These are phyloP conservation scores for Tricholoma hemisulphureum DNA, from an alignment of 768 basidiomycete species.

Conservation along the genomic window DNA sequence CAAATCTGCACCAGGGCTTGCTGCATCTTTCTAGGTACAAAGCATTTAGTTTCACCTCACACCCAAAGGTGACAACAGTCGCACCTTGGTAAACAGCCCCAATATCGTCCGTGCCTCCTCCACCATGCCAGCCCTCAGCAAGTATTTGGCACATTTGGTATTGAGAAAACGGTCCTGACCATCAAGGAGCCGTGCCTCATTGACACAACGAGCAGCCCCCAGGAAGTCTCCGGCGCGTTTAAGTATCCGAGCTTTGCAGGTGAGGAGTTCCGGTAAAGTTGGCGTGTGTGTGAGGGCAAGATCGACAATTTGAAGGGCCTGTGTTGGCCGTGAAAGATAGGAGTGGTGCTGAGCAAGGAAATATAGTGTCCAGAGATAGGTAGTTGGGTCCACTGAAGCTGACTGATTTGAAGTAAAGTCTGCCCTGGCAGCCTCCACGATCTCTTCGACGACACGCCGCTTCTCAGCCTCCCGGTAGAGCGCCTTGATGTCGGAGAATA, in stretches of 20 bases:
- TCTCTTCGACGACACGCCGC: constrained; percentile 63
- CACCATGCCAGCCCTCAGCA: constrained; percentile 76
- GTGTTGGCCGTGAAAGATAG: constrained; percentile 47
- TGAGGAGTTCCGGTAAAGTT: constrained; percentile 86
- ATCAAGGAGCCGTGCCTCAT: constrained; percentile 82
- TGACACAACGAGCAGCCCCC: constrained; percentile 72
- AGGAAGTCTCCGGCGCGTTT: constrained; percentile 82
- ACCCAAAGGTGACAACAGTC: constrained; percentile 13
- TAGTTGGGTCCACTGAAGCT: constrained; percentile 59
- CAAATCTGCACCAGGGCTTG: constrained; percentile 71
- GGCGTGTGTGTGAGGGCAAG: constrained; percentile 82
- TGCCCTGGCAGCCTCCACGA: constrained; percentile 51
- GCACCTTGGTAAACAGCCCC: constrained; percentile 89
- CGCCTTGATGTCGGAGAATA: constrained; percentile 89
- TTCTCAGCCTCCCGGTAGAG: constrained; percentile 72
- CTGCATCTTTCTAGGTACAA: constrained; percentile 75
- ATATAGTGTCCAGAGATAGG: constrained; percentile 93
- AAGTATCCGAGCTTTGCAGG: constrained; percentile 76
- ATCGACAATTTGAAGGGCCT: constrained; percentile 63
- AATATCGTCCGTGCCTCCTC: constrained; percentile 73
- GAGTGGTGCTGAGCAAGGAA: constrained; percentile 91
- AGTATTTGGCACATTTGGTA: constrained; percentile 90
- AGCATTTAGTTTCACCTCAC: background rate
- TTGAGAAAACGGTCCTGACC: constrained; percentile 95
- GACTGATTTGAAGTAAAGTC: constrained; percentile 32